Conservation (phyloP, 768 basidiomycete species). For the Naganishia kalamii region DNA sequence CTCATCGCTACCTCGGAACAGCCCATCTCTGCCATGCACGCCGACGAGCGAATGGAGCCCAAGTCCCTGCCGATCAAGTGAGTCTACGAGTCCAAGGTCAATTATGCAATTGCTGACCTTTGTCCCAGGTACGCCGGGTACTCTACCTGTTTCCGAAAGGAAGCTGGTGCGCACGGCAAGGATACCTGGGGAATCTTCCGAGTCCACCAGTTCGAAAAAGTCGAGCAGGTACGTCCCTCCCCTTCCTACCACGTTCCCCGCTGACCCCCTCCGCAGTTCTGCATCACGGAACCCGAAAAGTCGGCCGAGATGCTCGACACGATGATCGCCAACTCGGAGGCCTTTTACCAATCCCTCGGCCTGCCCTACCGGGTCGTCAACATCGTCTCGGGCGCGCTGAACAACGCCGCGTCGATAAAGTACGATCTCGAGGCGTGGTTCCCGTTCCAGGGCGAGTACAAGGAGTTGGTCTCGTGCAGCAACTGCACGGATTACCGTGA, state of each 20-base stretch:
- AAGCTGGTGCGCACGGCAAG: constrained; percentile 92
- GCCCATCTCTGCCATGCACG: constrained; percentile 90
- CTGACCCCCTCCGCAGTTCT: constrained; percentile 58
- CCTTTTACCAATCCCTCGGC: constrained; percentile 90
- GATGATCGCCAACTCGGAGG: constrained; percentile 86
- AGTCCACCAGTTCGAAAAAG: constrained; percentile 98
- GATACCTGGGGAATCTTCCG: constrained; percentile 99
- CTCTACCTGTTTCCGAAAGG: constrained; percentile 94
- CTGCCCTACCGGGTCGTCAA: constrained; percentile 85
- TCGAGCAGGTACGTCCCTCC: constrained; percentile 57
- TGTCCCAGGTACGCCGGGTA: constrained; percentile 51
- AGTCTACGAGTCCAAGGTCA: too few species aligned
- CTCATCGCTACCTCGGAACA: constrained; percentile 98
- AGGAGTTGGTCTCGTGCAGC: constrained; percentile 94
- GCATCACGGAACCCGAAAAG: constrained; percentile 86
- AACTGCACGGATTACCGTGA: constrained; percentile 99
- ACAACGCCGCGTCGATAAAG: constrained; percentile 94
- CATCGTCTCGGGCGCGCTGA: constrained; percentile 93
- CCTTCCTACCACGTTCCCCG: neutral
- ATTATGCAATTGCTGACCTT: neutral
- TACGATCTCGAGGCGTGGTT: constrained; percentile 99
- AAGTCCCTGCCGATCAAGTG: constrained; percentile 84
- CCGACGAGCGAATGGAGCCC: constrained; percentile 96
- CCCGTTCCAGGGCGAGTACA: constrained; percentile 92
- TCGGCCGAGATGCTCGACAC: constrained; percentile 89